Evolutionary conservation across 2,329 filamentous ascomycete genomes (phyloP).

Genomic region (Fusarium graminum): DNA sequence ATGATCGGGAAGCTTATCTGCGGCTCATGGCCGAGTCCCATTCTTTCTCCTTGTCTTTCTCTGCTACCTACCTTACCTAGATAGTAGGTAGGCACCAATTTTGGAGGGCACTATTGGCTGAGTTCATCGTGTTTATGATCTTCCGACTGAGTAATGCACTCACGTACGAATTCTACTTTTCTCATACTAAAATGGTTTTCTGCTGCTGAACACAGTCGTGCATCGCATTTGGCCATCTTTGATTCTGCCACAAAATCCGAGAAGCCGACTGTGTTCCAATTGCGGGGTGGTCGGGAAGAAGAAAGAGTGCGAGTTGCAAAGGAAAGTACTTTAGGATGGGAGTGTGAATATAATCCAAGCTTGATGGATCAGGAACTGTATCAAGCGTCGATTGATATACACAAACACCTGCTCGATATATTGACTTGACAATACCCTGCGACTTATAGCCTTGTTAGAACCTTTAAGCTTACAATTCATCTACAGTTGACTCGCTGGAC

Average conservation of each 20-base stretch:
- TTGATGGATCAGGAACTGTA: not conserved
- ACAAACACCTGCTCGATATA: too few relatives aligned
- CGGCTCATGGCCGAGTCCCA: constrained; percentile 19
- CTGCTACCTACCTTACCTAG: too few relatives aligned
- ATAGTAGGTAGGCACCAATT: not conserved
- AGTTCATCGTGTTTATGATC: not conserved
- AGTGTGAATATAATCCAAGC: not conserved
- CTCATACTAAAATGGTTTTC: not conserved
- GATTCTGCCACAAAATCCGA: constrained; percentile 3
- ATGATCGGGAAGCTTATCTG: constrained; percentile 25
- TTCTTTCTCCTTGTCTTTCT: constrained; percentile 2
- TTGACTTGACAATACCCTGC: too few relatives aligned
- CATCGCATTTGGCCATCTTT: constrained; percentile 7
- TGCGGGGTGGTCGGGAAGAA: constrained; percentile 31
- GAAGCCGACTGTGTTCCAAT: constrained; percentile 11
- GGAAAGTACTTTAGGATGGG: not conserved
- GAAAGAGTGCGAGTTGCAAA: not conserved
- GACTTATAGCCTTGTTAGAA: not conserved
- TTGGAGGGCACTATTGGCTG: not conserved
- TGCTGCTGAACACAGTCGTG: not conserved
- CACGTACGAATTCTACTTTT: not conserved
- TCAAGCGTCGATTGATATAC: not conserved
- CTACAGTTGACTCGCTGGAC: not conserved
- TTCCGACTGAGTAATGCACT: not conserved
- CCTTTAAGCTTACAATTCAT: not conserved